Conservation (phyloP, 352 stramenopile species). For the Pythium brassicae region DNA sequence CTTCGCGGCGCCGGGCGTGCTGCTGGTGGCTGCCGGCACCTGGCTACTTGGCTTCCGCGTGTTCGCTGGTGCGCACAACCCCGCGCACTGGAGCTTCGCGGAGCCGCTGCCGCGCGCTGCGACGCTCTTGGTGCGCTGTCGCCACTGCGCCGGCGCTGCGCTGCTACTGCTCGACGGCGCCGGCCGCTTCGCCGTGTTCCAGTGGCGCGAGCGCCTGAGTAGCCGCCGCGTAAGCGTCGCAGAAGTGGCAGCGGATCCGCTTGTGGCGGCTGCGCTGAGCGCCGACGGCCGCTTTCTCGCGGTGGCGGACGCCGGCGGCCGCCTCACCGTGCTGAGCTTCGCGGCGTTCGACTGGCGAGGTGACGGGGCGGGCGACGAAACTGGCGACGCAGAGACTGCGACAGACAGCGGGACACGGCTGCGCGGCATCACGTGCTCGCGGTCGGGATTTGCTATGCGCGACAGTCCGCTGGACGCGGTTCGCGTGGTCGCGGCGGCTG, state of each 20-base stretch:
- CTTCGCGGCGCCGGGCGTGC: constrained; percentile 35
- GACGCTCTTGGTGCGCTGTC: constrained; percentile 3
- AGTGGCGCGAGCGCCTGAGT: constrained; percentile 55
- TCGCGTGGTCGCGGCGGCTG: constrained; percentile 20
- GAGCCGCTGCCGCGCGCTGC: constrained; percentile 16
- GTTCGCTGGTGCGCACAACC: constrained; percentile 17
- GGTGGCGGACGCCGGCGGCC: constrained; percentile 20
- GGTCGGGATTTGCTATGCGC: constrained; percentile 23
- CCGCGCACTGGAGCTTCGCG: constrained; percentile 43
- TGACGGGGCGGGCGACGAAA: background rate
- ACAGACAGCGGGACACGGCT: constrained; percentile 21
- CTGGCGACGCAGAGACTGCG: background rate
- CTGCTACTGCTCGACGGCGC: constrained; percentile 27
- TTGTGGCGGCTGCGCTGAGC: constrained; percentile 21
- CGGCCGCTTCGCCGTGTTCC: constrained; percentile 32
- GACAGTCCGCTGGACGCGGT: constrained; percentile 36
- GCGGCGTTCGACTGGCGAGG: constrained; percentile 17
- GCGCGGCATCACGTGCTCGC: constrained; percentile 16
- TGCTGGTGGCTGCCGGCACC: constrained; percentile 30
- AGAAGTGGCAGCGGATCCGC: constrained; percentile 14
- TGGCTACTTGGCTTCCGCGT: constrained; percentile 53
- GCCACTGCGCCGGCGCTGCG: constrained; percentile 22
- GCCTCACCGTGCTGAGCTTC: constrained; percentile 33
- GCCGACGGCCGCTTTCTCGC: constrained; percentile 28
- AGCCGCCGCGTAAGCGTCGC: constrained; percentile 38